Conservation (phyloP, 75 land plant genomes). For the Selaginella tamariscina region DNA sequence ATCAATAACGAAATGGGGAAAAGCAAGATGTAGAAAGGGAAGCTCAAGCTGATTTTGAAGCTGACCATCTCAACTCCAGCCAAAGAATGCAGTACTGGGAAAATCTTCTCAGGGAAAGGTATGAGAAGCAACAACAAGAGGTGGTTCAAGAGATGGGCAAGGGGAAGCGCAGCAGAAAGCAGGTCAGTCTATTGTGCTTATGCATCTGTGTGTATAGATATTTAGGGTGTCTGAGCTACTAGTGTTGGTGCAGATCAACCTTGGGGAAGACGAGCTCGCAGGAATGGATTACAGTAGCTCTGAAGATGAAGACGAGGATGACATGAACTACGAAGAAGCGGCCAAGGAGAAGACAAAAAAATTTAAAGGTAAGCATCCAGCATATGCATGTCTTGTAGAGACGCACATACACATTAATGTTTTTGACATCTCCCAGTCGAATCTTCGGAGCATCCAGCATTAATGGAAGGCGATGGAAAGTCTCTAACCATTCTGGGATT, state of each 20-base stretch:
- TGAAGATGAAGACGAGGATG: conserved; percentile 77
- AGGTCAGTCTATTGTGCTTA: too few species aligned
- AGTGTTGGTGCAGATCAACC: conserved; percentile 7
- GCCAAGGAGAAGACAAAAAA: conserved; percentile 18
- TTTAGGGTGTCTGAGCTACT: too few species aligned
- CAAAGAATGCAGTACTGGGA: conserved; percentile 80
- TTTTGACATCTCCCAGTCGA: background rate
- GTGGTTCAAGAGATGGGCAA: conserved; percentile 70
- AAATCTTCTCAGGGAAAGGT: conserved; percentile 60
- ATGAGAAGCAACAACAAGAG: conserved; percentile 46
- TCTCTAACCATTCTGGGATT: conserved; percentile 80
- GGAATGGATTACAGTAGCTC: conserved; percentile 74
- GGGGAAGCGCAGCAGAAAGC: conserved; percentile 90
- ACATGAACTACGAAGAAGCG: conserved; percentile 23
- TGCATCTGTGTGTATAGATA: too few species aligned
- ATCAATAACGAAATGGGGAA: conserved; percentile 55
- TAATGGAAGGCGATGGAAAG: conserved; percentile 94
- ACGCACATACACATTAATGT: background rate
- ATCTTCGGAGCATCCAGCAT: conserved; percentile 33
- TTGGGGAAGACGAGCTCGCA: conserved; percentile 82
- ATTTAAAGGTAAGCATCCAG: conserved; percentile 33
- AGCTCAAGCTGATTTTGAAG: conserved; percentile 25
- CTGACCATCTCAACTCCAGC: conserved; percentile 22
- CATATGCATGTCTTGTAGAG: too few species aligned
- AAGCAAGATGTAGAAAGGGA: conserved; percentile 46